phyloP scores from a whole-genome alignment of 352 stramenopile species.

The Globisporangium nodosum region DNA sequence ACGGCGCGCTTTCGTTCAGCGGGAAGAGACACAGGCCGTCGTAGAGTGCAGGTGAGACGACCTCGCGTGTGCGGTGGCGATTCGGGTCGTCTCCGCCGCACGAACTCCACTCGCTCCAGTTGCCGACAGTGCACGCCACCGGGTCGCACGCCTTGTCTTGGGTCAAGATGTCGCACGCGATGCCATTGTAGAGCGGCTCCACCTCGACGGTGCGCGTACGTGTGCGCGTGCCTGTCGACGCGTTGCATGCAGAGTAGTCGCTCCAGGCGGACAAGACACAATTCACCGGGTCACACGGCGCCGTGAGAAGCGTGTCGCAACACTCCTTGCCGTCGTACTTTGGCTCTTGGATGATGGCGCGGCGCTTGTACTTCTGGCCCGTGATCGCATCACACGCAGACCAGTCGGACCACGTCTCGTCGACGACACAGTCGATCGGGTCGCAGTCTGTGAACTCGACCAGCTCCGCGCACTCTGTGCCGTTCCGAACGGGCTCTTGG shows the following conservation, averaged over 20 bases:
- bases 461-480: slow-evolving; percentile 22
- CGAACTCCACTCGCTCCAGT: slow-evolving; percentile 43
- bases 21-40: slow-evolving; percentile 22
- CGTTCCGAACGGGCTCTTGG: slow-evolving; percentile 23
- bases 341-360: slow-evolving; percentile 17
- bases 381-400: slow-evolving; percentile 32
- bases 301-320: slow-evolving; percentile 22
- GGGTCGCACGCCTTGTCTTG: slow-evolving; percentile 47
- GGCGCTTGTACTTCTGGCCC: slow-evolving; percentile 33
- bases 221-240: slow-evolving; percentile 28
- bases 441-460: slow-evolving; percentile 21
- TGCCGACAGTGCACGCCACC: slow-evolving; percentile 27
- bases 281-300: slow-evolving; percentile 40
- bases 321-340: slow-evolving; percentile 31
- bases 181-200: slow-evolving; percentile 31
- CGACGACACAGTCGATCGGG: slow-evolving; percentile 13
- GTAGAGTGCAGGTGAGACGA: slow-evolving; percentile 30
- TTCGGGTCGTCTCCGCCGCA: slow-evolving; percentile 48
- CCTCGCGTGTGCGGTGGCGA: slow-evolving; percentile 25
- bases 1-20: slow-evolving; percentile 29
- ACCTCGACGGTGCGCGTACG: slow-evolving; percentile 27
- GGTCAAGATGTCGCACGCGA: slow-evolving; percentile 22
- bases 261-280: slow-evolving; percentile 34
- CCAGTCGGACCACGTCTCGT: slow-evolving; percentile 30
- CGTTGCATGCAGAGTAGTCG: slow-evolving; percentile 36